These are phyloP conservation scores for Capronia americana DNA, from an alignment of 2,329 filamentous ascomycete species.

Conservation along the genomic window DNA sequence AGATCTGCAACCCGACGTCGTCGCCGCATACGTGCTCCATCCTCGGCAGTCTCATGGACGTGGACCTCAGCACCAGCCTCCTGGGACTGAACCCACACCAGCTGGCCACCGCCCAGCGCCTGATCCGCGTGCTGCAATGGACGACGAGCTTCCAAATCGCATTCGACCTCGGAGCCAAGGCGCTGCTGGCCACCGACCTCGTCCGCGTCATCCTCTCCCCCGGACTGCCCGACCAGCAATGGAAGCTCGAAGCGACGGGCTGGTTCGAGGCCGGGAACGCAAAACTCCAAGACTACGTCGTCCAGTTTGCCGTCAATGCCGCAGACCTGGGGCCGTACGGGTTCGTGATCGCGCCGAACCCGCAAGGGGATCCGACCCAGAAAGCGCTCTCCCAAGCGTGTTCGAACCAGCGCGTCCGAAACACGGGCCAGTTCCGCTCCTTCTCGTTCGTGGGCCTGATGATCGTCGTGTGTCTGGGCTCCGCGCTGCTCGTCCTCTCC, in stretches of 20 bases:
- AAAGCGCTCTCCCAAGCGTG: background rate
- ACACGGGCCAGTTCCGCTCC: background rate
- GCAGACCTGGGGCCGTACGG: slow-evolving; percentile 1
- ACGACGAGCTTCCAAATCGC: slow-evolving; percentile 1
- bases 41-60: slow-evolving; percentile 7
- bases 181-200: background rate
- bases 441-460: slow-evolving; percentile 4
- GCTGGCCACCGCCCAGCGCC: background rate
- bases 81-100: background rate
- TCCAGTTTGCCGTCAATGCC: background rate
- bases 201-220: background rate
- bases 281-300: slow-evolving; percentile 2
- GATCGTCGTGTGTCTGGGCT: slow-evolving; percentile 1
- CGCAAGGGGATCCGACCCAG: background rate
- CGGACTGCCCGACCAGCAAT: slow-evolving; percentile 1
- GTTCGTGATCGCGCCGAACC: background rate
- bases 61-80: background rate
- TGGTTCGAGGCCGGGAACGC: slow-evolving; percentile 1
- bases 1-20: slow-evolving; percentile 6
- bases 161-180: background rate
- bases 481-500: slow-evolving; percentile 1
- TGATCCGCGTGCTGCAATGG: background rate
- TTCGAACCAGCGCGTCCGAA: slow-evolving; percentile 8
- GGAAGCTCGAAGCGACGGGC: slow-evolving; percentile 6
- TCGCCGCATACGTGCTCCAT: slow-evolving; percentile 3